Evolutionary conservation across 768 basidiomycete species (phyloP).

Genomic region (Epithele typhae): DNA sequence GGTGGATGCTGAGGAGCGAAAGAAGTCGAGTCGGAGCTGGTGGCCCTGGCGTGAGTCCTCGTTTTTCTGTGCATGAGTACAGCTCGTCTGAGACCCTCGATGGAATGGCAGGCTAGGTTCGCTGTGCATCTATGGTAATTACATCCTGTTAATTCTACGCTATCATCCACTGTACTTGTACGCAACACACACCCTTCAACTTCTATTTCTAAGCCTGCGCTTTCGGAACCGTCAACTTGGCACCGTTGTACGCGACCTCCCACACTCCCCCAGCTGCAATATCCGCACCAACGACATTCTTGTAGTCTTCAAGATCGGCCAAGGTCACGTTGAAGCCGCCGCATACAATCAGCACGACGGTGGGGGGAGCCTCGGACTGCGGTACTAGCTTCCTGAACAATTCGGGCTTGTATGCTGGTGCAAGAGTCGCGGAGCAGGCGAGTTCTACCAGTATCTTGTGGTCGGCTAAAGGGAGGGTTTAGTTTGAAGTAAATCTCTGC

Average conservation of each 20-base stretch:
- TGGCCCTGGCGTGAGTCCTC: neutral
- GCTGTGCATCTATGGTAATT: too few species aligned
- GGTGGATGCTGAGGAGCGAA: slow-evolving; percentile 4
- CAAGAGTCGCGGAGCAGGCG: slow-evolving; percentile 67
- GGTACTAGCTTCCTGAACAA: slow-evolving; percentile 53
- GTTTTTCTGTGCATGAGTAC: neutral
- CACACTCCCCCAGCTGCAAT: slow-evolving; percentile 24
- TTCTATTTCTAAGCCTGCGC: neutral
- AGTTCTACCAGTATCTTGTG: slow-evolving; percentile 74
- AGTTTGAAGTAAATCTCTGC: neutral
- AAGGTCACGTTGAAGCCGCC: slow-evolving; percentile 67
- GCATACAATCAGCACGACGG: slow-evolving; percentile 65
- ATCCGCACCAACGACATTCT: slow-evolving; percentile 33
- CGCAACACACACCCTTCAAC: slow-evolving; percentile 5
- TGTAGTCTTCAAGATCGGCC: slow-evolving; percentile 48
- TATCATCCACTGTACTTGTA: slow-evolving; percentile 12
- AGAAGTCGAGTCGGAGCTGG: neutral
- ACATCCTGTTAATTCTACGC: slow-evolving; percentile 1
- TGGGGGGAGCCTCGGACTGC: slow-evolving; percentile 27
- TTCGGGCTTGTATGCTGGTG: slow-evolving; percentile 55
- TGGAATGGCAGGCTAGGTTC: too few species aligned
- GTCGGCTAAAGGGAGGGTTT: slow-evolving; percentile 54
- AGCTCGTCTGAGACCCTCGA: too few species aligned
- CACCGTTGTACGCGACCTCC: slow-evolving; percentile 17
- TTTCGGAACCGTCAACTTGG: neutral